A percentile compares a stretch with the other conserved stretches of the same genome.
Conservation (phyloP, 108 stramenopile genomes). For the Pseudonitzschia pungens region DNA sequence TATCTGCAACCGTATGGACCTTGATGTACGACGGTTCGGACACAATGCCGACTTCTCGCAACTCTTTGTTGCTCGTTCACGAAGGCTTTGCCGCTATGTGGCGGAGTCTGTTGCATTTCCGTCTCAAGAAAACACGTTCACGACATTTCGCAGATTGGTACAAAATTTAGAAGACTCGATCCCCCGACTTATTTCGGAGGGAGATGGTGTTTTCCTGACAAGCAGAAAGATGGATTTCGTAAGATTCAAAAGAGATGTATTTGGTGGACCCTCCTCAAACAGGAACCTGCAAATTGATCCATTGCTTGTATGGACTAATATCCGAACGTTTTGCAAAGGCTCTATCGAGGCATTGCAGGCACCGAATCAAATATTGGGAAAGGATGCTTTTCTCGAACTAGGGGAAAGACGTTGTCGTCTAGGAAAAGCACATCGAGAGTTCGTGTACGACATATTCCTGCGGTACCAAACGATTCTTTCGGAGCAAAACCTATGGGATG, state of each 20-base stretch:
- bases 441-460: conserved; percentile 39
- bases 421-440: conserved; percentile 21
- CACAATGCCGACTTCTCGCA: conserved; percentile 31
- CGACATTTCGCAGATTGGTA: conserved; percentile 38
- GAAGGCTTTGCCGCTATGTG: conserved; percentile 43
- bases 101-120: conserved; percentile 4
- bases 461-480: conserved; percentile 19
- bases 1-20: conserved; percentile 46
- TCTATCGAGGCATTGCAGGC: conserved; percentile 50
- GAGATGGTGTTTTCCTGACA: no score
- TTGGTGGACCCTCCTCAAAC: background rate
- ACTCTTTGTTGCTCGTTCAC: conserved; percentile 52
- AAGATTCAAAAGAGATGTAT: conserved; percentile 41
- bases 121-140: conserved; percentile 14
- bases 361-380: conserved; percentile 17
- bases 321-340: conserved; percentile 59
- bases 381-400: conserved; percentile 41
- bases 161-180: conserved; percentile 24
- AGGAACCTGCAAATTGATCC: conserved; percentile 23
- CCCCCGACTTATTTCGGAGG: no score
- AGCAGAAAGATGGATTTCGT: conserved; percentile 26
- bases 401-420: conserved; percentile 48
- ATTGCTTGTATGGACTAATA: conserved; percentile 53
- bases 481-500: conserved; percentile 48
- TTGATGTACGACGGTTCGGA: conserved; percentile 24